These are phyloP conservation scores for Rhexocercosporidium sp. DNA, from an alignment of 2,329 filamentous ascomycete genomes.

Conservation along the genomic window DNA sequence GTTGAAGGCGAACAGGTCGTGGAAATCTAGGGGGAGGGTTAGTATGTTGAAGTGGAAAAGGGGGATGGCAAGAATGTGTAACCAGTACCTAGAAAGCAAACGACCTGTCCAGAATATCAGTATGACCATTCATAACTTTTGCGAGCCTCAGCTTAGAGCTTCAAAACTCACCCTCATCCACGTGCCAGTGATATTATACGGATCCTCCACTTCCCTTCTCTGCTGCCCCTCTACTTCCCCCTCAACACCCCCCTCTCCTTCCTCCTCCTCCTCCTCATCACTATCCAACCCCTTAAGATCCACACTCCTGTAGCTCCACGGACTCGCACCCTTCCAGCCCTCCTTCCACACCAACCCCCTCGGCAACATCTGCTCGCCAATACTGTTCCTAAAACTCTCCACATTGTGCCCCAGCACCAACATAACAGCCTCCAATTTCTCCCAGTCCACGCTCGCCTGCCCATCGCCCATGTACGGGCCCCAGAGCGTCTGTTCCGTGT, in stretches of 20 bases:
- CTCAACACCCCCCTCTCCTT: background rate
- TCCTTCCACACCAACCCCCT: constrained; percentile 4
- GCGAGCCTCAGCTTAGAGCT: background rate
- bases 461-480: constrained; percentile 74
- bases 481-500: constrained; percentile 66
- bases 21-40: constrained; percentile 63
- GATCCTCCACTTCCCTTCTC: constrained; percentile 57
- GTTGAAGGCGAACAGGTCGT: constrained; percentile 75
- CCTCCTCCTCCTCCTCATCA: background rate
- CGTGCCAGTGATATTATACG: constrained; percentile 72
- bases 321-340: constrained; percentile 23
- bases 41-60: constrained; percentile 40
- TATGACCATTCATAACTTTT: background rate
- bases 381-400: constrained; percentile 46
- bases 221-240: constrained; percentile 36
- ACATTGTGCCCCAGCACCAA: constrained; percentile 71
- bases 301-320: constrained; percentile 19
- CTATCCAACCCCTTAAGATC: background rate
- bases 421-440: constrained; percentile 78
- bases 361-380: constrained; percentile 2
- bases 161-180: constrained; percentile 66
- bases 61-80: background rate
- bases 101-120: constrained; percentile 43
- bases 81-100: constrained; percentile 50
- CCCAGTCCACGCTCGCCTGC: constrained; percentile 72